These are phyloP conservation scores for Przewalskia tangutica DNA, from an alignment of 257 asterid species.

Conservation along the genomic window DNA sequence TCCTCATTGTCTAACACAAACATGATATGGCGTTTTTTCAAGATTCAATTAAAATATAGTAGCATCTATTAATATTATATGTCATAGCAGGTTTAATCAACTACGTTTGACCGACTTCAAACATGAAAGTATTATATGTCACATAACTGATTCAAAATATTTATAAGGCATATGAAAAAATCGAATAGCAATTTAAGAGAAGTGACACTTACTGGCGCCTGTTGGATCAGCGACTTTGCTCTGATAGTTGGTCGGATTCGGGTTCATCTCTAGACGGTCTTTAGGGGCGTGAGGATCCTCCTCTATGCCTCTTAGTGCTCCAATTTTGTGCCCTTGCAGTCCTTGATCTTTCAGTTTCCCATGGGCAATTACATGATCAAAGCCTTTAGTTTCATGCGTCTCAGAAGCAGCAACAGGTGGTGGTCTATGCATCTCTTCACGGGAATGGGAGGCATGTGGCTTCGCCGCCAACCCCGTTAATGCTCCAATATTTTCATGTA, in stretches of 20 bases:
- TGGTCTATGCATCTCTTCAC: background rate
- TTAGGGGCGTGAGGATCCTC: constrained; percentile 35
- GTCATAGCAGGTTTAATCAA: background rate
- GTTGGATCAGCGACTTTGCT: constrained; percentile 54
- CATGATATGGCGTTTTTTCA: background rate
- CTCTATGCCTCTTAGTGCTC: constrained; percentile 13
- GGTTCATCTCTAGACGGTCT: background rate
- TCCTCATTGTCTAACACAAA: constrained; percentile 32
- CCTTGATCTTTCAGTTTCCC: background rate
- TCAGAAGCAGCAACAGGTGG: background rate
- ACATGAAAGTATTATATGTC: too few species aligned
- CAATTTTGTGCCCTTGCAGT: constrained; percentile 10
- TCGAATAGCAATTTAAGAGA: background rate
- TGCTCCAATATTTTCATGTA: constrained; percentile 9
- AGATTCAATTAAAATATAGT: background rate
- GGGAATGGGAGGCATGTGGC: background rate
- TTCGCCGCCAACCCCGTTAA: background rate
- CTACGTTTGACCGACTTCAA: background rate
- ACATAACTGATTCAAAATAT: too few species aligned
- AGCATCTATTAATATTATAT: background rate
- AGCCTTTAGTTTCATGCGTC: background rate
- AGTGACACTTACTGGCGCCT: constrained; percentile 19
- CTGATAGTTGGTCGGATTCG: constrained; percentile 33
- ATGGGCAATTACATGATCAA: background rate
- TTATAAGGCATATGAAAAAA: too few species aligned